Conservation (phyloP, 1,139 yeast genomes). For the Candida smagusa region DNA sequence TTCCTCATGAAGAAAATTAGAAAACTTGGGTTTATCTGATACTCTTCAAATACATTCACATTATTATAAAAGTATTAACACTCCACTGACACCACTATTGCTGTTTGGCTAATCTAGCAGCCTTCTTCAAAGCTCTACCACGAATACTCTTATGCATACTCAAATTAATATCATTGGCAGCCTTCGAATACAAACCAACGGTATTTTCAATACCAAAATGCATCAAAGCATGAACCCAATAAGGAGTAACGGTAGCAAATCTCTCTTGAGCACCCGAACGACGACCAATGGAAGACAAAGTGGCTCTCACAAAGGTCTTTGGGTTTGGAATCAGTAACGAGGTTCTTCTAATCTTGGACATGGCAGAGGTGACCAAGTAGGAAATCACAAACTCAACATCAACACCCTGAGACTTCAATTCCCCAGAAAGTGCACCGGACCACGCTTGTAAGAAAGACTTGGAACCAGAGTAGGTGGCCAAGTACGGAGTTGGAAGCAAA, state of each 20-base stretch:
- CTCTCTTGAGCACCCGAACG: conserved; percentile 93
- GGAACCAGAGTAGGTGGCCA: conserved; percentile 95
- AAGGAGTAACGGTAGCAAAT: conserved; percentile 84
- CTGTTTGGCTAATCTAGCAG: conserved; percentile 41
- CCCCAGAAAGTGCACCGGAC: conserved; percentile 90
- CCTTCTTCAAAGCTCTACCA: conserved; percentile 76
- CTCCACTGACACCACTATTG: too few relatives aligned
- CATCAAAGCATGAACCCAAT: conserved; percentile 91
- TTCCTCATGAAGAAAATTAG: too few relatives aligned
- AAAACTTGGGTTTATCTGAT: too few relatives aligned
- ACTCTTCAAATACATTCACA: too few relatives aligned
- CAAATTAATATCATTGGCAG: conserved; percentile 67
- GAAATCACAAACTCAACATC: conserved; percentile 87
- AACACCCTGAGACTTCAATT: conserved; percentile 60
- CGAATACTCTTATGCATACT: conserved; percentile 80
- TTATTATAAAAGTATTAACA: too few relatives aligned
- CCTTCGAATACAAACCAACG: conserved; percentile 74
- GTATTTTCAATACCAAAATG: conserved; percentile 78
- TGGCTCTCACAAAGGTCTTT: conserved; percentile 66
- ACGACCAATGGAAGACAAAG: conserved; percentile 70
- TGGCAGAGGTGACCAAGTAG: conserved; percentile 91
- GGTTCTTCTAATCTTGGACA: conserved; percentile 87
- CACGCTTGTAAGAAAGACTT: conserved; percentile 92
- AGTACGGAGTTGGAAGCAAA: conserved; percentile 82
- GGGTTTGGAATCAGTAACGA: conserved; percentile 82